phyloP scores from a whole-genome alignment of 306 rosid species.

The Cyamopsis tetragonoloba region DNA sequence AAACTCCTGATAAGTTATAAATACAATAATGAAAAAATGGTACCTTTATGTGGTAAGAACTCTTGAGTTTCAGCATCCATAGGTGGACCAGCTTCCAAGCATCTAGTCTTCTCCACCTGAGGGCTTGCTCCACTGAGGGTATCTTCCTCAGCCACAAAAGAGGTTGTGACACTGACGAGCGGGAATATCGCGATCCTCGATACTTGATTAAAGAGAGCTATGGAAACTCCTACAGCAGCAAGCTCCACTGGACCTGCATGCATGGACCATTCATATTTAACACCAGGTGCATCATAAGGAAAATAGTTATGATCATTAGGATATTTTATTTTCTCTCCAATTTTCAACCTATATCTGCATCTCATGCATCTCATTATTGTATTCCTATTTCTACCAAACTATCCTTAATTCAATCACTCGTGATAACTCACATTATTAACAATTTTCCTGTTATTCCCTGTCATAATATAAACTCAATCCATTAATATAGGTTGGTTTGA shows the following conservation, averaged over 20 bases:
- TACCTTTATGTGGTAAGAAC: slow-evolving; percentile 60
- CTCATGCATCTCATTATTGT: background rate
- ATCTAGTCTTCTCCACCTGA: slow-evolving; percentile 32
- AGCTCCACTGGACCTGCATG: slow-evolving; percentile 86
- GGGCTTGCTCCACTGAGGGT: slow-evolving; percentile 36
- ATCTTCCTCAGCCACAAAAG: slow-evolving; percentile 98
- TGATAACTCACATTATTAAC: background rate
- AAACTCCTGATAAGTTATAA: too few relatives aligned
- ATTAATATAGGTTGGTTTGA: background rate
- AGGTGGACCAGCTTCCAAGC: slow-evolving; percentile 42
- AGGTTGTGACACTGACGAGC: slow-evolving; percentile 88
- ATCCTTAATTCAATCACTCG: background rate
- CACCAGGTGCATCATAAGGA: background rate
- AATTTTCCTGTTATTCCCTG: background rate
- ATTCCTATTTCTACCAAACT: background rate
- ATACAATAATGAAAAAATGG: background rate
- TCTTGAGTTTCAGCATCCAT: slow-evolving; percentile 43
- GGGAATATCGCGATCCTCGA: slow-evolving; percentile 91
- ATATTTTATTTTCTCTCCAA: background rate
- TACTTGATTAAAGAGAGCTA: slow-evolving; percentile 89
- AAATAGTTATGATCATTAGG: background rate
- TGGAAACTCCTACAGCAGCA: slow-evolving; percentile 97
- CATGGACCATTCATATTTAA: slow-evolving; percentile 9
- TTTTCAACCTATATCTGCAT: background rate
- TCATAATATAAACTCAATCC: background rate